These are phyloP conservation scores for Chlorella ohadii DNA, from an alignment of 139 green algal species.

Conservation along the genomic window DNA sequence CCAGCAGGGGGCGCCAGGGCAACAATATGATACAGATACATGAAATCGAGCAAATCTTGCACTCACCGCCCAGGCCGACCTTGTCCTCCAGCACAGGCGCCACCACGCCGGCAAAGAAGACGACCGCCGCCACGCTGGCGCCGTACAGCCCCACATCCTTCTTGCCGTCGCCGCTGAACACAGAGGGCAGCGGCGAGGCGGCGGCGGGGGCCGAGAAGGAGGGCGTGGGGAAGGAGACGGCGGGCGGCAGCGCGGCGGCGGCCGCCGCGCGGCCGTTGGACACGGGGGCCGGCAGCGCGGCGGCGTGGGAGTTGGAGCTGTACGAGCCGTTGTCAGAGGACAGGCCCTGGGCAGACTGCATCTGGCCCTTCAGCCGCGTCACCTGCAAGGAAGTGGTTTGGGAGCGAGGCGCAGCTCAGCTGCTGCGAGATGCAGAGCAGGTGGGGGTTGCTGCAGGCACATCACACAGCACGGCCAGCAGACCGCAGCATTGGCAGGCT, in stretches of 20 bases:
- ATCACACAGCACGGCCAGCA: too few species aligned
- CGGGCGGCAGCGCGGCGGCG: background rate
- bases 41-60: background rate
- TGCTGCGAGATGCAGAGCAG: too few species aligned
- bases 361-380: constrained; percentile 14
- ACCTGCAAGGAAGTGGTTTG: too few species aligned
- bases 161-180: too few species aligned
- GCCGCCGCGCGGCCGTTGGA: background rate
- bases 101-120: constrained; percentile 21
- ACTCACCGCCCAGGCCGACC: constrained; percentile 31
- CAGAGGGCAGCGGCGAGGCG: too few species aligned
- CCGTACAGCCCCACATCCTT: constrained; percentile 2
- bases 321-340: background rate
- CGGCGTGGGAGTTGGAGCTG: background rate
- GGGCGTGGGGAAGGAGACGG: background rate
- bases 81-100: constrained; percentile 33
- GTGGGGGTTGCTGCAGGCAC: too few species aligned
- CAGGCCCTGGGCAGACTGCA: background rate
- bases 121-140: constrained; percentile 1
- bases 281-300: background rate
- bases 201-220: too few species aligned
- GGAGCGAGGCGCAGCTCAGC: too few species aligned
- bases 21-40: too few species aligned
- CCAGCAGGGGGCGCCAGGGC: too few species aligned
- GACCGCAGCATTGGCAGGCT: too few species aligned